Base-by-base conservation (phyloP, 352 stramenopile species). In the Aphanomyces cochlioides region DNA sequence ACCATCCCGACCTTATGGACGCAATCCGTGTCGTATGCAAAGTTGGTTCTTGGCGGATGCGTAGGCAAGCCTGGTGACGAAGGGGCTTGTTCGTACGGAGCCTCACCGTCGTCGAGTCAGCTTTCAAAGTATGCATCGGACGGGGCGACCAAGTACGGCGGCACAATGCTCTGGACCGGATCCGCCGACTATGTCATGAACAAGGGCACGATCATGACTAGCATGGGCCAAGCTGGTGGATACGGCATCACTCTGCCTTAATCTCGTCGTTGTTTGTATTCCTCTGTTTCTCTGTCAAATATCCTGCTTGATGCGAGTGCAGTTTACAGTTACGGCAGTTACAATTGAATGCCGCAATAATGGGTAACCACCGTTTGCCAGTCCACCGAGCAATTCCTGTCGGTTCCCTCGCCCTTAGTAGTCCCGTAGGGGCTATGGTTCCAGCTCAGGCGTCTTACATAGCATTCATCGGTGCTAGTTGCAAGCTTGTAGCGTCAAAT, bases 111-210 rank as follows among this genome's bases (percentile, higher is more conserved):
- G 12, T 17, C 17, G 6, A 36, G 47, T 19, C 64, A 70, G 21
- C 47, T 70, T 1, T 4, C 4, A 13, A 15, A 12, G 40, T 70
- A 70, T 54, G 64, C 64, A 7, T 54, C 45, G 2, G 36, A 63
- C 28, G 64, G 64, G 10, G 19, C 17, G 8, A 19, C 48, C 3
- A 63, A 70, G 37, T 70, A 70, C 39, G 64, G 64, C 40, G 64
- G 64, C 38, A 50, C 54, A 19, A 70, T 70, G 48, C 48, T 70
- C 21, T 70, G 64, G 64, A 70, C 64, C 12, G 64, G 45, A 4
- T 70, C 64, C 4, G 54, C 50, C 17, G 64, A 70, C 47, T 43
- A 47, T 10, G 47, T 13, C 2, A 19, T 50, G 3, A 63, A 60
- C 40, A n/a, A 61, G 37, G 64, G 64, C 34, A 28, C 43, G 8